Evolutionary conservation across 805 yeast species (phyloP).

Genomic region (Kodamaea kaohsiungensis): DNA sequence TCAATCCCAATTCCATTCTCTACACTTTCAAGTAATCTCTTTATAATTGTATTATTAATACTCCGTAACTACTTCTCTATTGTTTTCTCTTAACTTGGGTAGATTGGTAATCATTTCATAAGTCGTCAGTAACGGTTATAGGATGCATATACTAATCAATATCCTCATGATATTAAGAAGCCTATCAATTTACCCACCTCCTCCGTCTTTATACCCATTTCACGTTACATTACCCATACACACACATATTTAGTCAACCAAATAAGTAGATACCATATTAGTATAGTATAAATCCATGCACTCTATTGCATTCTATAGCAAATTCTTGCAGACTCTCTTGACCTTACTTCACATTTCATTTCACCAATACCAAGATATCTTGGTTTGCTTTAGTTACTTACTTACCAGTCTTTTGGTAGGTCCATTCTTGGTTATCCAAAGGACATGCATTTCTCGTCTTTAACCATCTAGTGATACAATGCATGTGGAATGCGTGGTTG

Average conservation of each 20-base stretch:
- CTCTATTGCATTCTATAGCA: neutral
- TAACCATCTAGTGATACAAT: constrained; percentile 95
- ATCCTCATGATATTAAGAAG: too few species aligned
- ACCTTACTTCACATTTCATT: neutral
- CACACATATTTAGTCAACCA: neutral
- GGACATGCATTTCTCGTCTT: constrained; percentile 96
- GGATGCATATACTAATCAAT: too few species aligned
- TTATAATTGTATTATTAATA: too few species aligned
- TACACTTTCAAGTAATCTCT: too few species aligned
- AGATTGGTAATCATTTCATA: too few species aligned
- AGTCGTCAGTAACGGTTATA: too few species aligned
- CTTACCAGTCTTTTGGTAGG: constrained; percentile 65
- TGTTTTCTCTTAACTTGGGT: too few species aligned
- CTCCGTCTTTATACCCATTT: neutral
- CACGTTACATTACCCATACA: constrained; percentile 1
- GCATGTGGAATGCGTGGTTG: constrained; percentile 97
- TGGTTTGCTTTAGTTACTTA: constrained; percentile 29
- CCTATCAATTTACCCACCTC: neutral
- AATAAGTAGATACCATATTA: neutral
- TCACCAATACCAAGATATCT: neutral
- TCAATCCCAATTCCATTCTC: too few species aligned
- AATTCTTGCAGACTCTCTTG: neutral
- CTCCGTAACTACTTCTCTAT: too few species aligned
- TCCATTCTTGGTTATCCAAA: constrained; percentile 91
- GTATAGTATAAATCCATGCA: neutral